Percentiles rank a stretch among this genome's conserved stretches.
These are phyloP conservation scores for Colletotrichum gloeosporioides DNA, from an alignment of 2,329 filamentous ascomycete species.

Conservation along the genomic window DNA sequence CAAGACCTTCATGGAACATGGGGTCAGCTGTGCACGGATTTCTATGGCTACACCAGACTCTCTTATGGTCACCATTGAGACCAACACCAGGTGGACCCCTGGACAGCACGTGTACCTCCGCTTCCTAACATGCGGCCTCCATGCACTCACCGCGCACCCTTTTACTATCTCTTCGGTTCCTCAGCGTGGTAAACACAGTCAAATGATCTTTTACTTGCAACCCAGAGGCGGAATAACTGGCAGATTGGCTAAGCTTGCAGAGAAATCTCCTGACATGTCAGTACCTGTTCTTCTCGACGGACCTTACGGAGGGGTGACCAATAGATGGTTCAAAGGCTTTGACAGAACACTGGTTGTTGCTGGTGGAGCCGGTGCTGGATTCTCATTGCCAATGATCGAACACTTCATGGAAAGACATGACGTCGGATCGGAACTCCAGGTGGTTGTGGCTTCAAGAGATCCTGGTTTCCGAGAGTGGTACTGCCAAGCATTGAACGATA, in stretches of 20 bases:
- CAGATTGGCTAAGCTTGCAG: conserved; percentile 44
- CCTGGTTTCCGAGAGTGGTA: conserved; percentile 10
- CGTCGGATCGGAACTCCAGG: neutral
- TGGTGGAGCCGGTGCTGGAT: conserved; percentile 62
- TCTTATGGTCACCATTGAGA: conserved; percentile 48
- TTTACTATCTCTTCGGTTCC: conserved; percentile 61
- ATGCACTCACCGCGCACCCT: conserved; percentile 53
- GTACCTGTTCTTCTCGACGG: conserved; percentile 60
- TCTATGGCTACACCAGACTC: conserved; percentile 25
- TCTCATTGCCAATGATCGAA: conserved; percentile 54
- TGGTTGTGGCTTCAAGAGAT: conserved; percentile 9
- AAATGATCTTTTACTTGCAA: conserved; percentile 60
- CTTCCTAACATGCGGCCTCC: conserved; percentile 49
- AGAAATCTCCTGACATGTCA: conserved; percentile 35
- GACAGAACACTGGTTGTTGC: conserved; percentile 53
- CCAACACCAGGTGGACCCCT: conserved; percentile 50
- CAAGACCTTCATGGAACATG: conserved; percentile 42
- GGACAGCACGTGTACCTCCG: conserved; percentile 63
- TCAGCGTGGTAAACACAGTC: conserved; percentile 26
- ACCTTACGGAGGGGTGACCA: conserved; percentile 59
- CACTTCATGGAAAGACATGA: conserved; percentile 28
- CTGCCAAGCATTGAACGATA: neutral
- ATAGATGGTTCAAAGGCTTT: conserved; percentile 38
- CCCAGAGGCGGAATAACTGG: conserved; percentile 55
- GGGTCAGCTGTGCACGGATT: neutral